Percentiles rank a stretch among this genome's conserved stretches.
Evolutionary conservation across 805 yeast genomes (phyloP).

Genomic region (Candida nemodendra): DNA sequence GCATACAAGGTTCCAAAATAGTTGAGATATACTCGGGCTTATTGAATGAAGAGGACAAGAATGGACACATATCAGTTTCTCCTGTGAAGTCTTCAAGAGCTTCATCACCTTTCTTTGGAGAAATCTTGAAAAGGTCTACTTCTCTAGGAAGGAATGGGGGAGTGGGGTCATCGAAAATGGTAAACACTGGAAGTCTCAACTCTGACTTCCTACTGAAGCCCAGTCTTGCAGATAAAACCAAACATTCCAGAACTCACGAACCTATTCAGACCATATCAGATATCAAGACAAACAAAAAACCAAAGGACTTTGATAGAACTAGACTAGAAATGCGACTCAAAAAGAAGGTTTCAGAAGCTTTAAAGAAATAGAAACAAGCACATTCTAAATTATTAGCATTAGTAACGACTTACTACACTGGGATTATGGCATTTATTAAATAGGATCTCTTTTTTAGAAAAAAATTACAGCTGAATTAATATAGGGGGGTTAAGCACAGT

Average conservation of each 20-base stretch:
- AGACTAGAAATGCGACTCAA: constrained; percentile 49
- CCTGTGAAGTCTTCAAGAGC: constrained; percentile 12
- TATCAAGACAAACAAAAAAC: constrained; percentile 21
- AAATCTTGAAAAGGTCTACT: constrained; percentile 14
- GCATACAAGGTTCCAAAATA: constrained; percentile 13
- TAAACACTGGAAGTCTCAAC: not conserved
- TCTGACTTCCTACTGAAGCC: not conserved
- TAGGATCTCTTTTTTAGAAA: no score
- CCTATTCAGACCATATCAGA: not conserved
- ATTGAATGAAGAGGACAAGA: constrained; percentile 17
- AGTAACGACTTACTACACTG: no score
- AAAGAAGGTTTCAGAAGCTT: constrained; percentile 40
- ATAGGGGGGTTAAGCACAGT: no score
- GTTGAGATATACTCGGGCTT: constrained; percentile 23
- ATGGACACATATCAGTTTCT: constrained; percentile 18
- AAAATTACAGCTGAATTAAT: no score
- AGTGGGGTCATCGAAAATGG: not conserved
- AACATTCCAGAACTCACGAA: constrained; percentile 1
- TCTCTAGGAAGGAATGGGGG: constrained; percentile 7
- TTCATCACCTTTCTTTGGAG: constrained; percentile 11
- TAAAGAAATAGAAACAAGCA: constrained; percentile 31
- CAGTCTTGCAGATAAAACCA: not conserved
- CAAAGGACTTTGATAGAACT: constrained; percentile 43
- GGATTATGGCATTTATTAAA: no score
- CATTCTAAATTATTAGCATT: no score